These are phyloP conservation scores for Colletotrichum sp. DNA, from an alignment of 2,329 filamentous ascomycete genomes.

Conservation along the genomic window DNA sequence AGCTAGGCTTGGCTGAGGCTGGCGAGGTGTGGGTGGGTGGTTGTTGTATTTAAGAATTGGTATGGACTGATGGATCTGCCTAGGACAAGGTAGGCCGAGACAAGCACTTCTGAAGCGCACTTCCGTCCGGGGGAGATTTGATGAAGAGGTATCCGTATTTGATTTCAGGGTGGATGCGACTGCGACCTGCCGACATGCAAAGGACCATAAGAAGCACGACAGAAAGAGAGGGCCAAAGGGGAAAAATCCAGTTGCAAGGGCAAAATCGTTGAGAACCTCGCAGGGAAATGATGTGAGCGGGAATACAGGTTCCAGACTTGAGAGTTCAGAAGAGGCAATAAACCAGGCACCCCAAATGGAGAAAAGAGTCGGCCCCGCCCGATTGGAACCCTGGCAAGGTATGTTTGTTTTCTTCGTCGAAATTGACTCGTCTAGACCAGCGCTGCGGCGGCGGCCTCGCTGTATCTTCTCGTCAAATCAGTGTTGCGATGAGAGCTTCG, in stretches of 20 bases:
- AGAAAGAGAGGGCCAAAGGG: background rate
- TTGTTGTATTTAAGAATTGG: constrained; percentile 10
- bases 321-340: background rate
- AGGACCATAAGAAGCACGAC: background rate
- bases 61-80: background rate
- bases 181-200: background rate
- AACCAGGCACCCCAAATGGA: background rate
- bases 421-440: background rate
- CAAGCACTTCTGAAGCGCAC: background rate
- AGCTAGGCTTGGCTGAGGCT: background rate
- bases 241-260: background rate
- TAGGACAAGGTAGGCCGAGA: background rate
- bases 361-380: background rate
- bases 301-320: background rate
- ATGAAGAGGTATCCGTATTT: background rate
- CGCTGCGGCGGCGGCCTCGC: background rate
- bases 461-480: background rate
- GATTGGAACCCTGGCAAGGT: background rate
- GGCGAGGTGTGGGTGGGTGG: background rate
- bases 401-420: background rate
- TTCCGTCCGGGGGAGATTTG: background rate
- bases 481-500: background rate
- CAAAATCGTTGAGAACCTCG: background rate
- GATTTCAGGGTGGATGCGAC: background rate
- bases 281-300: background rate